Evolutionary conservation across 805 yeast genomes (phyloP).

Genomic region (Lipomyces yamanashiensis): DNA sequence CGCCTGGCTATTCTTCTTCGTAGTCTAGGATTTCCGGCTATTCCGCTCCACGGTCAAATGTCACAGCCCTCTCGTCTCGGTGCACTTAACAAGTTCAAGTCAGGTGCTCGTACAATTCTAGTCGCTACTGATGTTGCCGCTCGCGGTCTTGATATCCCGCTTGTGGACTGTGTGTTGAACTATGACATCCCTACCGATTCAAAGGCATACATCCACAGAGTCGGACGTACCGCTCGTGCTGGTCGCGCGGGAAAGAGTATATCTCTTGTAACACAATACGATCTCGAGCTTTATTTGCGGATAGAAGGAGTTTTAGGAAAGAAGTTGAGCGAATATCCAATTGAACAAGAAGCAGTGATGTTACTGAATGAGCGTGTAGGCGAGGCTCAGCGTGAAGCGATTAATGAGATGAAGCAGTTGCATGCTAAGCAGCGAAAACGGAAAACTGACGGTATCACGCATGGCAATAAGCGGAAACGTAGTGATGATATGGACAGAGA

Average conservation of each 20-base stretch:
- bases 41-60: constrained; percentile 92
- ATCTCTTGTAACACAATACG: constrained; percentile 91
- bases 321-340: constrained; percentile 81
- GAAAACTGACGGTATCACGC: constrained; percentile 33
- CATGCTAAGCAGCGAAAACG: constrained; percentile 53
- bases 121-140: constrained; percentile 99
- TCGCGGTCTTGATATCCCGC: constrained; percentile 99
- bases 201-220: constrained; percentile 98
- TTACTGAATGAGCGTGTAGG: constrained; percentile 86
- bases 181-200: constrained; percentile 95
- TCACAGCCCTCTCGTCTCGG: constrained; percentile 85
- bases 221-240: constrained; percentile 95
- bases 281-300: constrained; percentile 81
- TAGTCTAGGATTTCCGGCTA: constrained; percentile 81
- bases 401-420: constrained; percentile 72
- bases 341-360: constrained; percentile 75
- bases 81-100: constrained; percentile 90
- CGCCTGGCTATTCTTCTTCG: constrained; percentile 82
- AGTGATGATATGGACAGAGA: constrained; percentile 55
- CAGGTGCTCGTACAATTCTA: constrained; percentile 87
- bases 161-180: constrained; percentile 95
- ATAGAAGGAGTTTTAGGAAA: constrained; percentile 86
- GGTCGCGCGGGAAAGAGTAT: constrained; percentile 88
- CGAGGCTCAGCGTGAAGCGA: constrained; percentile 88
- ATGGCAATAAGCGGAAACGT: constrained; percentile 47